These are phyloP conservation scores for Wickerhamiella azymoides DNA, from an alignment of 805 yeast genomes.

Conservation along the genomic window DNA sequence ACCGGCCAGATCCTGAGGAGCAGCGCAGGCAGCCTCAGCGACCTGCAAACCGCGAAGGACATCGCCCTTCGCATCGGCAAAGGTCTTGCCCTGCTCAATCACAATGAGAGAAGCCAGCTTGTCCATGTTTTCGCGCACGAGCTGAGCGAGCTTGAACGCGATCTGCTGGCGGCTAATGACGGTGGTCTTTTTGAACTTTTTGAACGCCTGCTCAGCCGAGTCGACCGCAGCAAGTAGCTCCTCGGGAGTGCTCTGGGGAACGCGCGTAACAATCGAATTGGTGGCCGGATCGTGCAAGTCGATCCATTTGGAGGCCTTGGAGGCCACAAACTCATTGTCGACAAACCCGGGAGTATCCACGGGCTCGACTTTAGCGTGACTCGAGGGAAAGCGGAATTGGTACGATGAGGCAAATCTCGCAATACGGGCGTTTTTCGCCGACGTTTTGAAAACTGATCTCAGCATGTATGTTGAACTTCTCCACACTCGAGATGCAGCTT, in stretches of 20 bases:
- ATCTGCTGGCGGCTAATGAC: slow-evolving; percentile 44
- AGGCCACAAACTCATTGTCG: slow-evolving; percentile 37
- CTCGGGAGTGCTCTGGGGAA: slow-evolving; percentile 55
- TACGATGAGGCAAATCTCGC: no score
- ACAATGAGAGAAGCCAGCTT: slow-evolving; percentile 50
- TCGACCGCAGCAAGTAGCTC: slow-evolving; percentile 55
- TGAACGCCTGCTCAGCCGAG: slow-evolving; percentile 50
- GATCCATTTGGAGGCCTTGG: slow-evolving; percentile 43
- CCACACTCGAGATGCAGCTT: no score
- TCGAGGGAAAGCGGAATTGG: slow-evolving; percentile 17
- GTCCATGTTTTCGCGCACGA: slow-evolving; percentile 53
- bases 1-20: slow-evolving; percentile 50
- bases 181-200: slow-evolving; percentile 38
- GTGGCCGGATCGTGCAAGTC: slow-evolving; percentile 70
- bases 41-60: slow-evolving; percentile 66
- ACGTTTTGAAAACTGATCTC: no score
- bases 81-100: slow-evolving; percentile 64
- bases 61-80: slow-evolving; percentile 61
- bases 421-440: no score
- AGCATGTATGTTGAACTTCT: no score
- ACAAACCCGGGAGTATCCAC: slow-evolving; percentile 28
- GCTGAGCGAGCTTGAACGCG: slow-evolving; percentile 52
- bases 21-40: slow-evolving; percentile 58
- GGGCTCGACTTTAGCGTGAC: slow-evolving; percentile 22
- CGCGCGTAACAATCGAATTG: slow-evolving; percentile 46